A percentile compares a stretch with the other conserved stretches of the same genome.
These are phyloP conservation scores for carrot (Daucus carota) DNA, from an alignment of 129 eudicot genomes.

Conservation along the genomic window DH1_v3.0 NC_030389.2:16479501-16480000, in stretches of 20 bases:
- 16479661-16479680: not conserved
- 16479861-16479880: not conserved
- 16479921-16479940: slow-evolving; percentile 96
- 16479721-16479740: too few species aligned
- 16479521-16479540: too few species aligned
- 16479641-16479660: not conserved
- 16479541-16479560: not conserved
- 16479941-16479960: slow-evolving; percentile 89
- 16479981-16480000: slow-evolving; percentile 91
- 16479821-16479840: not conserved
- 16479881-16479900: slow-evolving; percentile 2
- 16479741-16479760: not conserved
- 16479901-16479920: slow-evolving; percentile 78
- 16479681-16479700: too few species aligned
- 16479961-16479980: slow-evolving; percentile 70
- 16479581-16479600: not conserved
- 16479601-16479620: not conserved
- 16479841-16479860: not conserved
- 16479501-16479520: too few species aligned
- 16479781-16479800: not conserved
- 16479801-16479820: not conserved
- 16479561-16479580: not conserved
- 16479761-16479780: not conserved
- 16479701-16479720: too few species aligned
- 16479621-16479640: not conserved